Evolutionary conservation across 179 eudicot species (phyloP), one percentile per base, ranked within the genome.

Genomic region (Actinidia chinensis): DNA sequence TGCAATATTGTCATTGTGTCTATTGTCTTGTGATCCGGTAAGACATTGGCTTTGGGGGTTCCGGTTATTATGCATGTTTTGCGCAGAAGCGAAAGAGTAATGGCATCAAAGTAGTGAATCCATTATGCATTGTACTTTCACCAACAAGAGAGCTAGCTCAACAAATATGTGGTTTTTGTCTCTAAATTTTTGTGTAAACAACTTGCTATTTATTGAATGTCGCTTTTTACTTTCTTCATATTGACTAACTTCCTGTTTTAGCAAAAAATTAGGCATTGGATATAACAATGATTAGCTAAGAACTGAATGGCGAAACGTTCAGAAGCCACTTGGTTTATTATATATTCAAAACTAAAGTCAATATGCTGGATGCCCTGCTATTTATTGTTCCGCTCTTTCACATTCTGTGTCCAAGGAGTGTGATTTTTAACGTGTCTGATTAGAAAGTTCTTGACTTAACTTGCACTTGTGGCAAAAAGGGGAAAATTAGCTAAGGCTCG

Each of bases 71-170:
- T 88, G 89, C 97, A 95, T 85, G 85, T 94, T 25, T 68, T 88
- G 78, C 87, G n/a, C n/a, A 80, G 42, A 91, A 93, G 87, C 81
- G 88, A 63, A 89, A 92, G 83, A 82, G 63, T 60, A 84, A 82
- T n/a, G 13, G 80, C 81, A 44, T 79, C 85, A 5, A 95, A 84
- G 84, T 76, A 67, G 80, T 71, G 73, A 87, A 85, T 82, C 99
- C 99, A 23, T 88, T 87, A 78, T 92, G 95, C 84, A 98, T 95
- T 84, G 87, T 93, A 6, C 86, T 95, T 61, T 88, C 99, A 46
- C 99, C 99, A 14, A 95, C 99, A 52, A 89, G 99, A 80, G 99
- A 95, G 93, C 90, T 95, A 36, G 99, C 99, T 50, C 99, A 95
- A 83, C 99, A 95, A 80, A 91, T 90, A 75, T 58, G 88, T 66